phyloP scores from a whole-genome alignment of 805 yeast species.

The Hanseniaspora lachancei region DNA sequence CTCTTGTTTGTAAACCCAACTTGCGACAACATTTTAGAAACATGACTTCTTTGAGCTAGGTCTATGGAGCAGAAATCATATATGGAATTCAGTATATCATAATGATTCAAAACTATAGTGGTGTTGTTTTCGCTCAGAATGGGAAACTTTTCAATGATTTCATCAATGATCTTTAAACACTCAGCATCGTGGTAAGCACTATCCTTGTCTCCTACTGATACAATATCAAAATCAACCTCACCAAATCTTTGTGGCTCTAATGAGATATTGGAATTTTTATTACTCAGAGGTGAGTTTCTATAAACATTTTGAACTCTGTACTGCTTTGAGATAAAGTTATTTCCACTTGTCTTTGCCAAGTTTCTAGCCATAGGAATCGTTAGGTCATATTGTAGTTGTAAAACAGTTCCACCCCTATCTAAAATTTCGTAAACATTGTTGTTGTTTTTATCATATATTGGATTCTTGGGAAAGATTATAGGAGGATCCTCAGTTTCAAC shows the following conservation, averaged over 20 bases:
- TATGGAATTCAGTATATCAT: conserved; percentile 61
- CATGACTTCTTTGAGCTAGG: conserved; percentile 55
- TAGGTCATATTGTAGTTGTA: conserved; percentile 80
- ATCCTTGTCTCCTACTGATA: conserved; percentile 38
- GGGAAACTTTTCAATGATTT: conserved; percentile 52
- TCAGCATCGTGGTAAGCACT: conserved; percentile 71
- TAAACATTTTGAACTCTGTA: conserved; percentile 72
- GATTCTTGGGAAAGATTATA: conserved; percentile 66
- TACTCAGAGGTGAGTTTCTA: conserved; percentile 37
- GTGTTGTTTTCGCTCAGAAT: conserved; percentile 48
- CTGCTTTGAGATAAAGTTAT: conserved; percentile 34
- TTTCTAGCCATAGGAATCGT: conserved; percentile 81
- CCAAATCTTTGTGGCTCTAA: conserved; percentile 65
- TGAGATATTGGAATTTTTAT: conserved; percentile 34
- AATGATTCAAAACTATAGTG: conserved; percentile 60
- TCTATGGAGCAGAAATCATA: conserved; percentile 73
- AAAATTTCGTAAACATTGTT: conserved; percentile 66
- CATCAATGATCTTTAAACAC: conserved; percentile 68
- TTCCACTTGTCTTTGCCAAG: conserved; percentile 44
- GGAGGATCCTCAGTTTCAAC: conserved; percentile 57
- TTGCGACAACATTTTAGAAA: conserved; percentile 61
- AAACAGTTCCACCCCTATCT: conserved; percentile 74
- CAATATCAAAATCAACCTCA: conserved; percentile 78
- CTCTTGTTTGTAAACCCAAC: conserved; percentile 51
- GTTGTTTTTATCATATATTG: conserved; percentile 40